A percentile compares a stretch with the other conserved stretches of the same genome.
Evolutionary conservation across 2,329 filamentous ascomycete species (phyloP).

Genomic region (Verruconis gallopava): DNA sequence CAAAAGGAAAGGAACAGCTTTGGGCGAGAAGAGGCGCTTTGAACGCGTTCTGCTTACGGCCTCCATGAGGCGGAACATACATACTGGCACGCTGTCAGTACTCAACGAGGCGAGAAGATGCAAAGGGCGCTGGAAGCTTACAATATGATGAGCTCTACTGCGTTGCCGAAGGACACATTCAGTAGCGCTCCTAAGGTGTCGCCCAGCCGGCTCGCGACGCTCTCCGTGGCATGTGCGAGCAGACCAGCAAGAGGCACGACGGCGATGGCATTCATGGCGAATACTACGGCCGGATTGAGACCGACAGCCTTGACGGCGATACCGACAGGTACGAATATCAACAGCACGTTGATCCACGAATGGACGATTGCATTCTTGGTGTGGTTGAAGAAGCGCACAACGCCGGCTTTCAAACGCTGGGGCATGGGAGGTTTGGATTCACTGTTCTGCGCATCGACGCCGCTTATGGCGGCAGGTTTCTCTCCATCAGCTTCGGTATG

Average conservation of each 20-base stretch:
- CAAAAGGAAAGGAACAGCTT: constrained; percentile 6
- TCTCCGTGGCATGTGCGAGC: constrained; percentile 36
- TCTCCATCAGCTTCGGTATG: constrained; percentile 37
- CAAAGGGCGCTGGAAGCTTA: constrained; percentile 3
- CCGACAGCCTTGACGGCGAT: constrained; percentile 45
- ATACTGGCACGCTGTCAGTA: constrained; percentile 23
- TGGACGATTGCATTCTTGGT: constrained; percentile 49
- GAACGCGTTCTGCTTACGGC: constrained; percentile 7
- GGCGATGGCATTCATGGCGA: constrained; percentile 39
- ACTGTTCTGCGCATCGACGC: constrained; percentile 16
- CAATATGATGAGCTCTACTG: constrained; percentile 40
- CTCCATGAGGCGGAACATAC: constrained; percentile 17
- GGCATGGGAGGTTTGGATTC: constrained; percentile 31
- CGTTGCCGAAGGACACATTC: constrained; percentile 40
- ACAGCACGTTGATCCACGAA: constrained; percentile 65
- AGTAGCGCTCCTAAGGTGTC: constrained; percentile 37
- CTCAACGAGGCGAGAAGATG: constrained; percentile 13
- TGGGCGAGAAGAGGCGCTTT: constrained; percentile 9
- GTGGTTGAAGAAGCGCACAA: constrained; percentile 40
- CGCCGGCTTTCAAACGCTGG: constrained; percentile 37
- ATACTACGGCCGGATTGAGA: constrained; percentile 31
- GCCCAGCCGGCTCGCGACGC: constrained; percentile 33
- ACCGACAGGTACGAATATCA: constrained; percentile 67
- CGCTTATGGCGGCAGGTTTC: constrained; percentile 40
- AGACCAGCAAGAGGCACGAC: constrained; percentile 38